Evolutionary conservation across 2,329 filamentous ascomycete genomes (phyloP), one percentile per base, ranked within the genome.

Genomic region (Fusarium denticulatum): DNA sequence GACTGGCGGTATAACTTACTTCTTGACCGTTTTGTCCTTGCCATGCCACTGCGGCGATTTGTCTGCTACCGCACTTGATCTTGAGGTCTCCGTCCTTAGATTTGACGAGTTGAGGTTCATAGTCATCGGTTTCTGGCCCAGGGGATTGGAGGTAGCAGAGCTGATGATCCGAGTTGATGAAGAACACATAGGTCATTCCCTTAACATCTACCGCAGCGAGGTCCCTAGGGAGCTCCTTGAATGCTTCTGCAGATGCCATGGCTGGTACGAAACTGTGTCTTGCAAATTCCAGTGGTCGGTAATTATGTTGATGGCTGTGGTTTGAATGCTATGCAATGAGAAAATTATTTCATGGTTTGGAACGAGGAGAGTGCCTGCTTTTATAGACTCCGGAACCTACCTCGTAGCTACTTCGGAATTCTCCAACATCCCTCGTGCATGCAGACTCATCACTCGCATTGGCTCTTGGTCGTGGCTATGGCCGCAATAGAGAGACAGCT

Each of bases 281-380:
- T 16, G 16, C 22, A 14, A 10, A 20, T 24, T 24, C 32, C 6
- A 7, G 12, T 50, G 6, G n/a, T 6, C n/a, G 6, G 8, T 24
- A 50, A 2, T 7, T 15, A 0, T 34, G 30, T 6, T 15, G 8
- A 20, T 24, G 16, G 30, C 4, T 14, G 47, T 34, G 6, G 0
- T 3, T 7, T 34, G 12, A 24, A 15, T 11, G 3, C 0, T 6
- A 2, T 50, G 30, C 3, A 6, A 50, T 34, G 47, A 34, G 47
- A 34, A 50, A 7, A 20, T 34, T 1, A 14, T 20, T 34, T 8
- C 7, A 24, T 10, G 3, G 7, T 5, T 6, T 34, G 4, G 12
- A 6, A 15, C 26, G 47, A 50, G 47, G n/a, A 24, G 3, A 24
- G 8, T 3, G 47, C 16, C 47, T 34, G 5, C 30, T 52, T 52